Evolutionary conservation across 2,329 filamentous ascomycete genomes (phyloP).

Genomic region (Amphichorda felina): DNA sequence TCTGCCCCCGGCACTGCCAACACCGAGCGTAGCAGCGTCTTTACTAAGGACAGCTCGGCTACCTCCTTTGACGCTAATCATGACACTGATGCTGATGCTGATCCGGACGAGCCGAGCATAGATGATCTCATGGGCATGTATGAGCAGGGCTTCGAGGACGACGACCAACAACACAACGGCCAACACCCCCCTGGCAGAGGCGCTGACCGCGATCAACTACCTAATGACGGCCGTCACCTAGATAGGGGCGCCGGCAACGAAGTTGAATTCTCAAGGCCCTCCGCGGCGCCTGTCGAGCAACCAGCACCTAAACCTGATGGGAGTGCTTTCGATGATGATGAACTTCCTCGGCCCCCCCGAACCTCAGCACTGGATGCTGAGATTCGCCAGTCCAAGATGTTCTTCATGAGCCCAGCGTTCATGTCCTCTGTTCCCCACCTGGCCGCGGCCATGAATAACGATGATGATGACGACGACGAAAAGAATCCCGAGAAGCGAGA

Average conservation of each 20-base stretch:
- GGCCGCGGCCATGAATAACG: conserved; percentile 7
- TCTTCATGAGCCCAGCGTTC: conserved; percentile 25
- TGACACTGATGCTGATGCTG: conserved; percentile 18
- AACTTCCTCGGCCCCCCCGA: conserved; percentile 6
- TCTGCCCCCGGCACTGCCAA: conserved; percentile 47
- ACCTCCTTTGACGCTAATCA: conserved; percentile 39
- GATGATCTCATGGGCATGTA: conserved; percentile 63
- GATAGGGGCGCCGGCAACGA: conserved; percentile 1
- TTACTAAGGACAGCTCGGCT: conserved; percentile 68
- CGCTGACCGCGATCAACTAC: too few relatives aligned
- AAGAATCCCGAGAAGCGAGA: conserved; percentile 29
- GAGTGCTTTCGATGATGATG: conserved; percentile 7
- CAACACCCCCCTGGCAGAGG: too few relatives aligned
- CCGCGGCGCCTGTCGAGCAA: background rate
- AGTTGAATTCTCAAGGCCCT: background rate
- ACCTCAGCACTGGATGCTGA: conserved; percentile 22
- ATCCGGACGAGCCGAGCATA: conserved; percentile 46
- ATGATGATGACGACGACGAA: conserved; percentile 11
- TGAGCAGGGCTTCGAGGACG: conserved; percentile 46
- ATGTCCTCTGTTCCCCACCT: conserved; percentile 26
- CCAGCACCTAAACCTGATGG: background rate
- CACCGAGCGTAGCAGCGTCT: conserved; percentile 75
- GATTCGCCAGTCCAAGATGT: conserved; percentile 25
- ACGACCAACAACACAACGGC: conserved; percentile 16
- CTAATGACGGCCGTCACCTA: too few relatives aligned